Evolutionary conservation across 805 yeast genomes (phyloP).

Genomic region (Lipomyces anomalus): DNA sequence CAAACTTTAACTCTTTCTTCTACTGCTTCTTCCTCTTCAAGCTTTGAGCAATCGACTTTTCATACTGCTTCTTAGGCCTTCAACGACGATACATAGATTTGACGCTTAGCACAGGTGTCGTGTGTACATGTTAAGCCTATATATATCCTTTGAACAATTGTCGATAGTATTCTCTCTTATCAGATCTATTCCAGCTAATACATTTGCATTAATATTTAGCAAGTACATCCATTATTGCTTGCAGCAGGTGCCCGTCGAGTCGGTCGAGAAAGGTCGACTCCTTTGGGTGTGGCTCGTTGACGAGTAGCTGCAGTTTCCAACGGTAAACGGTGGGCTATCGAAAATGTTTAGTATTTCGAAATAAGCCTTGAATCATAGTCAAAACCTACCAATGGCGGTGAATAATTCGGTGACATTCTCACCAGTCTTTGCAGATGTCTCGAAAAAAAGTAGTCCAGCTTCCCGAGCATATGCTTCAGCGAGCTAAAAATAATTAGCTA

Average conservation of each 20-base stretch:
- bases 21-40: no score
- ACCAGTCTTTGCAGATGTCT: constrained; percentile 70
- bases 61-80: no score
- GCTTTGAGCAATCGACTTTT: no score
- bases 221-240: constrained; percentile 32
- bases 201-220: no score
- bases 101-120: no score
- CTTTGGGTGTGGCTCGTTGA: constrained; percentile 29
- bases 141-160: background rate
- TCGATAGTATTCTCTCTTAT: background rate
- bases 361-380: constrained; percentile 28
- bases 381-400: constrained; percentile 33
- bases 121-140: no score
- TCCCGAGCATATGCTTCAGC: constrained; percentile 52
- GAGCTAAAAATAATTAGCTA: constrained; percentile 7
- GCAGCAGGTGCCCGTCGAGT: constrained; percentile 26
- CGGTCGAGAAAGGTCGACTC: constrained; percentile 31
- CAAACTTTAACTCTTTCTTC: no score
- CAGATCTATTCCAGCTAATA: no score
- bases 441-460: constrained; percentile 45
- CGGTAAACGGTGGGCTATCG: constrained; percentile 45
- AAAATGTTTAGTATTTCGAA: constrained; percentile 35
- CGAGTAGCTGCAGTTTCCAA: constrained; percentile 32
- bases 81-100: no score
- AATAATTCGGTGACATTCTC: constrained; percentile 50